Percentiles rank a stretch among this genome's conserved stretches.
phyloP scores from a whole-genome alignment of 2,329 filamentous ascomycete species.

The Decorospora gaudefroyi region DNA sequence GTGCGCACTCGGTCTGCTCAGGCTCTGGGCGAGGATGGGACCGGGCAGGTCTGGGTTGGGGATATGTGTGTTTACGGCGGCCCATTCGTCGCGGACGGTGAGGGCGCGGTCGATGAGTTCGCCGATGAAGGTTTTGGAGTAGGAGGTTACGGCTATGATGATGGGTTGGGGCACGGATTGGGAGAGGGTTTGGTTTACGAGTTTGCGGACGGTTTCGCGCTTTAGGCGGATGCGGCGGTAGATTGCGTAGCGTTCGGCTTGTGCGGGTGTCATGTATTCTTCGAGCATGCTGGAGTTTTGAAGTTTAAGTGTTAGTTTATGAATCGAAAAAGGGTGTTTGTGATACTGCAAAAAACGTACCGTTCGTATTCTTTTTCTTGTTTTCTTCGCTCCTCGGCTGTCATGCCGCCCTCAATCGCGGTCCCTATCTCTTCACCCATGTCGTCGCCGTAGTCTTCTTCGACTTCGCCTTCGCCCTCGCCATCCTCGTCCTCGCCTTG shows the following conservation, averaged over 20 bases:
- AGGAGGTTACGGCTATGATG: slow-evolving; percentile 74
- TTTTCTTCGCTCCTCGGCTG: slow-evolving; percentile 64
- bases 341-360: slow-evolving; percentile 16
- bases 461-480: slow-evolving; percentile 60
- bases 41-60: slow-evolving; percentile 40
- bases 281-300: slow-evolving; percentile 58
- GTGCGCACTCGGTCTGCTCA: slow-evolving; percentile 39
- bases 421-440: slow-evolving; percentile 50
- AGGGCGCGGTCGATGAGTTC: slow-evolving; percentile 75
- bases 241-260: slow-evolving; percentile 70
- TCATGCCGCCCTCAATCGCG: slow-evolving; percentile 54
- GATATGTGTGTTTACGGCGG: slow-evolving; percentile 52
- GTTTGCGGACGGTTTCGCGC: slow-evolving; percentile 70
- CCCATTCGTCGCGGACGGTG: slow-evolving; percentile 72
- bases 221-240: slow-evolving; percentile 72
- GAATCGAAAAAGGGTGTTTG: neutral
- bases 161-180: slow-evolving; percentile 76
- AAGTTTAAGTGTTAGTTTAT: neutral
- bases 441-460: slow-evolving; percentile 61
- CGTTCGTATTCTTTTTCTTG: slow-evolving; percentile 69
- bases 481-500: slow-evolving; percentile 59
- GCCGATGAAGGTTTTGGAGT: slow-evolving; percentile 76
- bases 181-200: slow-evolving; percentile 79
- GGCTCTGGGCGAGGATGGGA: slow-evolving; percentile 30
- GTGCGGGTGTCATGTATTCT: slow-evolving; percentile 66